These are phyloP conservation scores for Magnolia kwangsiensis DNA, from an alignment of 164 flowering plant species.

Conservation along the genomic window DNA sequence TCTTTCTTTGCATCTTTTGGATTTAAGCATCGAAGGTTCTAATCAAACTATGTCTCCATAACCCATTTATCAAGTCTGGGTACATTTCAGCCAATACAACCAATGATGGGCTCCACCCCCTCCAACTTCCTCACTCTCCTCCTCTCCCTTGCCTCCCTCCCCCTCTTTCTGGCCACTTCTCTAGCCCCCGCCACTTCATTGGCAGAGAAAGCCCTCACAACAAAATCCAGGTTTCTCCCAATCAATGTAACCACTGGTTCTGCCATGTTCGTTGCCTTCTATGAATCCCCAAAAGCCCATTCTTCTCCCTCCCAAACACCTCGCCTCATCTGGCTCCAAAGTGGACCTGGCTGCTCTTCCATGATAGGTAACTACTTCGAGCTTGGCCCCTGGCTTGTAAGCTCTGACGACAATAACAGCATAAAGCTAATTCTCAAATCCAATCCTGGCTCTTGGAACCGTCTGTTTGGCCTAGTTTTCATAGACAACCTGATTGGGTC, in stretches of 20 bases:
- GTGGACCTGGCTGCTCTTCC: constrained; percentile 93
- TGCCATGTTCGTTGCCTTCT: constrained; percentile 66
- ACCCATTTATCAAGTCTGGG: too few relatives aligned
- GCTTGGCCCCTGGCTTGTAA: constrained; percentile 69
- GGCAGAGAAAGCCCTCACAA: constrained; percentile 59
- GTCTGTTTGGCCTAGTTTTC: constrained; percentile 62
- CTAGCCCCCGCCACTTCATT: constrained; percentile 19
- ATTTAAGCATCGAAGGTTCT: too few relatives aligned
- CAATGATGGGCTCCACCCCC: background rate
- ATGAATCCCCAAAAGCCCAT: constrained; percentile 60
- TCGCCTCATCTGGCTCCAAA: constrained; percentile 77
- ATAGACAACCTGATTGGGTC: constrained; percentile 72
- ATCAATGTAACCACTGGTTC: constrained; percentile 47
- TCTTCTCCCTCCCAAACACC: constrained; percentile 54
- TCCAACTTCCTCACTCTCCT: background rate
- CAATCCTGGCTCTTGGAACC: constrained; percentile 73
- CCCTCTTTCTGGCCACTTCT: constrained; percentile 2
- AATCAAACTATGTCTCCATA: too few relatives aligned
- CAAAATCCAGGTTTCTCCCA: constrained; percentile 69
- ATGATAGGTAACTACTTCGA: constrained; percentile 70
- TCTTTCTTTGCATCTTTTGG: too few relatives aligned
- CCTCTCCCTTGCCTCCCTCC: constrained; percentile 18
- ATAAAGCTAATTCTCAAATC: constrained; percentile 29
- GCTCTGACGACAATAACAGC: background rate
- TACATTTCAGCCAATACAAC: too few relatives aligned